Base-by-base conservation (phyloP, 768 basidiomycete genomes). In the Amanita pallidorosea region DNA sequence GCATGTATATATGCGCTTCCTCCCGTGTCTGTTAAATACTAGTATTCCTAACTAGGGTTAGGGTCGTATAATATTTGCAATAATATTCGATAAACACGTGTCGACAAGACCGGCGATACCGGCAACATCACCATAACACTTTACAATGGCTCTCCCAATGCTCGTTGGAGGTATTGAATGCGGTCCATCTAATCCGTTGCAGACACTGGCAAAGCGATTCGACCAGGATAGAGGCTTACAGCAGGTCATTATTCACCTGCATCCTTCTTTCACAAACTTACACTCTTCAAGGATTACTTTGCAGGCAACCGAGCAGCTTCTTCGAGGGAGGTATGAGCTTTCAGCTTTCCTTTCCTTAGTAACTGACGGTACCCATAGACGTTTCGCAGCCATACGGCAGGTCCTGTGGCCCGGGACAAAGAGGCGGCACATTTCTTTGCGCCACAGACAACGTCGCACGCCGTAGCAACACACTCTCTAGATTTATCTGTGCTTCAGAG, bases 181-280 rank as follows among this genome's bases (percentile, higher is more conserved):
- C 56, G 92, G 92, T 0, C 90, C 92, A 5, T 77, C 78, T 1
- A 95, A 92, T 63, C 81, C 89, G 9, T 65, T 95, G 15, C 87
- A 89, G 60, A 78, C 75, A 13, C 77, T 95, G 5, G 75, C 85
- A 0, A 93, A 92, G 61, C 73, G 77, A 41, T 83, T 91, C 55
- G 87, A 88, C 56, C 73, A 77, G 40, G 90, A 93, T 62, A 74
- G 87, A 58, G 87, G 86, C 7, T 60, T 78, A 2, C 86, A 88
- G 63, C 88, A 89, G 72, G 88, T 90, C 50, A 37, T 59, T 20
- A 63, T 60, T n/a, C 18, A 35, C 42, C 42, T 20, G 45, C 44
- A 44, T 29, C 34, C 34, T 13, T 4, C 9, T 36, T 5, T 4
- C 40, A 49, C 38, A 53, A 47, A 52, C 36, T 31, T n/a, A 34